A percentile compares a stretch with the other conserved stretches of the same genome.
Evolutionary conservation across 768 basidiomycete species (phyloP).

Genomic region (Pulveroboletus ravenelii): DNA sequence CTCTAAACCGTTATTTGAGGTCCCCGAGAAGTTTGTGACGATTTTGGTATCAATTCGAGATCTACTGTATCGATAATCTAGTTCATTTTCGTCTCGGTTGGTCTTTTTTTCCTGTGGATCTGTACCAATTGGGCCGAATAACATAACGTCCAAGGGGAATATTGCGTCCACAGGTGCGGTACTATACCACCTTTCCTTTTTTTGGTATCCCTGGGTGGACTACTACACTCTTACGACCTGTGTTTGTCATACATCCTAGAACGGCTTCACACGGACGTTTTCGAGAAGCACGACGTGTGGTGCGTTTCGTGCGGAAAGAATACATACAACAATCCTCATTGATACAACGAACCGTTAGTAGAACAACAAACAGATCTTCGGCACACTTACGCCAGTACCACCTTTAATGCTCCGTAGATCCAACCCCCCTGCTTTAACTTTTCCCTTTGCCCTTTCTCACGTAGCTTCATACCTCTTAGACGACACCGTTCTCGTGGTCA

Average conservation of each 20-base stretch:
- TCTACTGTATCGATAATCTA: too few relatives aligned
- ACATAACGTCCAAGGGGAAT: too few relatives aligned
- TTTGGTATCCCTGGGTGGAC: too few relatives aligned
- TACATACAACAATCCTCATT: not conserved
- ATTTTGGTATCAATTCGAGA: too few relatives aligned
- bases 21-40: too few relatives aligned
- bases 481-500: conserved; percentile 43
- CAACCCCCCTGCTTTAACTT: not conserved
- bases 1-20: too few relatives aligned
- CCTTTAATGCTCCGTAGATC: not conserved
- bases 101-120: too few relatives aligned
- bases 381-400: not conserved
- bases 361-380: not conserved
- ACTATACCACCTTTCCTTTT: too few relatives aligned
- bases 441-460: not conserved
- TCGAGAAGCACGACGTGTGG: not conserved
- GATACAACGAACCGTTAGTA: not conserved
- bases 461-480: conserved; percentile 48
- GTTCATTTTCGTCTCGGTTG: too few relatives aligned
- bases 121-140: too few relatives aligned
- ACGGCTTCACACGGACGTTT: not conserved
- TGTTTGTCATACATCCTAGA: not conserved
- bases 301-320: not conserved
- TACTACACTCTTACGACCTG: not conserved
- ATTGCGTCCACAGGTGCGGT: too few relatives aligned